Conservation (phyloP, 495 filamentous ascomycete genomes). For the Hypoxylon perforatum region DNA sequence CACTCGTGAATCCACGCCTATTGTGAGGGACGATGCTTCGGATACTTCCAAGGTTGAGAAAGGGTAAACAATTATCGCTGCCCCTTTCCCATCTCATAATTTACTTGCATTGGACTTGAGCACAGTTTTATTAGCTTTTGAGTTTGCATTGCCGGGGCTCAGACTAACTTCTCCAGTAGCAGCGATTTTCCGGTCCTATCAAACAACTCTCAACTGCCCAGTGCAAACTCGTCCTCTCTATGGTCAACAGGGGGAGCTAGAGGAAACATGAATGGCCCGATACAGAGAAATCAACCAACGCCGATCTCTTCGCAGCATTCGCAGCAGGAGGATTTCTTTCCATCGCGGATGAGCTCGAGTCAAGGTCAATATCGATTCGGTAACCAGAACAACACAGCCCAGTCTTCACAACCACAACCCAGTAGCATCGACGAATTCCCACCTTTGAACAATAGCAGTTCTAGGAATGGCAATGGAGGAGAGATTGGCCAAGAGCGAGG, state of each 20-base stretch:
- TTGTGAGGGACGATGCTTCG: neutral
- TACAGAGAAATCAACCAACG: constrained; percentile 74
- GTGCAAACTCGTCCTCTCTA: constrained; percentile 57
- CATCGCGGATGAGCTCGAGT: constrained; percentile 63
- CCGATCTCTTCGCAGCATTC: constrained; percentile 61
- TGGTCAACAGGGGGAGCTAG: constrained; percentile 68
- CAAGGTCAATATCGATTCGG: constrained; percentile 71
- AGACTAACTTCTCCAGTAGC: constrained; percentile 51
- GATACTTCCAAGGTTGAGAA: constrained; percentile 39
- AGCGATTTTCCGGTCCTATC: constrained; percentile 90
- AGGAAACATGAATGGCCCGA: constrained; percentile 59
- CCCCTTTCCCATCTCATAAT: neutral
- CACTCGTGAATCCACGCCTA: no score
- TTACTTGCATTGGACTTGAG: neutral
- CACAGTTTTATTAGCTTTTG: neutral
- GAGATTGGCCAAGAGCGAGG: constrained; percentile 77
- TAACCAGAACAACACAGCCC: constrained; percentile 63
- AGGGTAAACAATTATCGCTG: constrained; percentile 34
- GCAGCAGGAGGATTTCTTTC: constrained; percentile 69
- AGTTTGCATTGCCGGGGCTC: constrained; percentile 14
- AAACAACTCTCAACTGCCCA: constrained; percentile 71
- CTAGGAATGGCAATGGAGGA: constrained; percentile 73
- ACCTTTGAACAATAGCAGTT: constrained; percentile 66
- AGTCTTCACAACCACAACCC: constrained; percentile 72
- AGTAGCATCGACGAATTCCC: constrained; percentile 86